These are phyloP conservation scores for Clonostachys rhizophaga DNA, from an alignment of 2,329 filamentous ascomycete species.

Conservation along the genomic window DNA sequence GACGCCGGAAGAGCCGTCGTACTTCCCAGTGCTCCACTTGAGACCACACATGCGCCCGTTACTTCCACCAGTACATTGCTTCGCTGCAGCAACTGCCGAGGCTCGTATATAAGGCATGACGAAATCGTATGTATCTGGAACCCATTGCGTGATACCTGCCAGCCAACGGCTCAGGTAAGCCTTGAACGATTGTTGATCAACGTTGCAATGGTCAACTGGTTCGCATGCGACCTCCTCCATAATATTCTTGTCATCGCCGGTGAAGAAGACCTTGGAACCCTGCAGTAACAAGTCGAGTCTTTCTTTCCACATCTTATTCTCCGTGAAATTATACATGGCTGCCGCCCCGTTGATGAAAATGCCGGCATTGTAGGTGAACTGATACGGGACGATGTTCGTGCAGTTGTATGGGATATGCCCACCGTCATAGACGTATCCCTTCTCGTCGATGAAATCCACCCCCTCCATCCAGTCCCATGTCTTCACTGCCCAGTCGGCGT, in stretches of 20 bases:
- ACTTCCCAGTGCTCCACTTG: conserved; percentile 51
- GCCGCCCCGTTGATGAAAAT: conserved; percentile 62
- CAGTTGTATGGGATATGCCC: conserved; percentile 53
- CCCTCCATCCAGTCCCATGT: conserved; percentile 65
- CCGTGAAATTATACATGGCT: conserved; percentile 63
- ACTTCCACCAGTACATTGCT: conserved; percentile 51
- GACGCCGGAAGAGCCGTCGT: conserved; percentile 56
- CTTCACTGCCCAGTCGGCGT: conserved; percentile 71
- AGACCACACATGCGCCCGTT: conserved; percentile 56
- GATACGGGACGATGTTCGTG: conserved; percentile 50
- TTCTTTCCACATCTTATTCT: conserved; percentile 48
- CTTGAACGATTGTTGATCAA: conserved; percentile 61
- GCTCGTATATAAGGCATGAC: conserved; percentile 49
- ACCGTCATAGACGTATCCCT: conserved; percentile 61
- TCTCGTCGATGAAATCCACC: conserved; percentile 53
- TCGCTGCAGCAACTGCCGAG: conserved; percentile 52
- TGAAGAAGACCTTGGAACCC: conserved; percentile 50
- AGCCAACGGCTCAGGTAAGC: conserved; percentile 59
- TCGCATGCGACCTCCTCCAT: conserved; percentile 67
- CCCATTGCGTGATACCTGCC: conserved; percentile 58
- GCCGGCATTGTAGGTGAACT: conserved; percentile 68
- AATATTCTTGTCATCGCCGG: conserved; percentile 41
- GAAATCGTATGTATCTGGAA: conserved; percentile 48
- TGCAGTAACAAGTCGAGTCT: conserved; percentile 53
- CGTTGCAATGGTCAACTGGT: conserved; percentile 52